A percentile compares a stretch with the other conserved stretches of the same genome.
Evolutionary conservation across 331 rosid genomes (phyloP).

Genomic region (Cucumis variabilis): DNA sequence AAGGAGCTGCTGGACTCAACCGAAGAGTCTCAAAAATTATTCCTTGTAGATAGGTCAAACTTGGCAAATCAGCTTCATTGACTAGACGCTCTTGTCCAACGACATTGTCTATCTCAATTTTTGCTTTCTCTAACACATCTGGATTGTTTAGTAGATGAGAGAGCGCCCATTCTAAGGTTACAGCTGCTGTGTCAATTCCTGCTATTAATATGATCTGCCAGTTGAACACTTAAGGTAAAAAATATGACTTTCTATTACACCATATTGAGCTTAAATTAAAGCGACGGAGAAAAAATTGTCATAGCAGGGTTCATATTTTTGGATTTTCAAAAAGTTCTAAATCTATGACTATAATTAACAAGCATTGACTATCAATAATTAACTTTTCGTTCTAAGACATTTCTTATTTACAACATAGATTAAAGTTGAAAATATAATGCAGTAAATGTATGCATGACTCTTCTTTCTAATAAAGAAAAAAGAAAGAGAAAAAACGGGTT

Average conservation of each 20-base stretch:
- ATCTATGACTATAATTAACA: too few species aligned
- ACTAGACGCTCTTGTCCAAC: slow-evolving; percentile 23
- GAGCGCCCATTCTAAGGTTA: slow-evolving; percentile 36
- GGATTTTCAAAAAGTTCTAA: too few species aligned
- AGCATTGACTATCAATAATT: too few species aligned
- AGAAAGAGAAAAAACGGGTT: too few species aligned
- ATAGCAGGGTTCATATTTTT: too few species aligned
- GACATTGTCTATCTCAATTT: slow-evolving; percentile 17
- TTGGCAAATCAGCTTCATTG: slow-evolving; percentile 23
- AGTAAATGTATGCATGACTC: not conserved
- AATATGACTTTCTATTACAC: not conserved
- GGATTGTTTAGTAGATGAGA: slow-evolving; percentile 34
- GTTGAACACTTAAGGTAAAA: not conserved
- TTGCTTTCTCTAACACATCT: slow-evolving; percentile 31
- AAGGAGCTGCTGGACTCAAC: slow-evolving; percentile 20
- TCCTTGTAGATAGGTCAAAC: slow-evolving; percentile 11
- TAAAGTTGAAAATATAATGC: too few species aligned
- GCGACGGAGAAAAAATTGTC: too few species aligned
- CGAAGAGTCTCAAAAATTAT: slow-evolving; percentile 34
- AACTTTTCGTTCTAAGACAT: too few species aligned
- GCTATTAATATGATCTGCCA: slow-evolving; percentile 28
- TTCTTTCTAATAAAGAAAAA: too few species aligned
- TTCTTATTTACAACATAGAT: too few species aligned
- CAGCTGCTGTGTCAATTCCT: slow-evolving; percentile 32
- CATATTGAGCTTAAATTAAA: not conserved